Conservation (phyloP, 768 basidiomycete species). For the Collybia sordida region DNA sequence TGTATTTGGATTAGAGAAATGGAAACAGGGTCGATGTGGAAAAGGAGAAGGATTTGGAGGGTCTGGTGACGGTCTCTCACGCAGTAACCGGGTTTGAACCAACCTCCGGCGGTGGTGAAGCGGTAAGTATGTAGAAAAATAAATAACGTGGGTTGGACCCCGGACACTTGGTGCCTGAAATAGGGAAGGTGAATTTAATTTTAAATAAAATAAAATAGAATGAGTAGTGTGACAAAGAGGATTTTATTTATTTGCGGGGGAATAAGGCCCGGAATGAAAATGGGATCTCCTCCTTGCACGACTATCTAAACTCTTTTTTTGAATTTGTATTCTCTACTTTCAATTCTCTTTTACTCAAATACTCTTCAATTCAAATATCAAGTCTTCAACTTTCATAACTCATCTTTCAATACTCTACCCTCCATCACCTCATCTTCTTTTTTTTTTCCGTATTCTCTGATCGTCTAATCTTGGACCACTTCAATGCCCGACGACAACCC, state of each 20-base stretch:
- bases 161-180: constrained; percentile 12
- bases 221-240: background rate
- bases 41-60: background rate
- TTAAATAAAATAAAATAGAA: too few relatives aligned
- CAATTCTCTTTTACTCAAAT: constrained; percentile 1
- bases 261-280: background rate
- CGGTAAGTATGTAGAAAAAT: constrained; percentile 7
- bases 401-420: constrained; percentile 3
- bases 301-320: too few relatives aligned
- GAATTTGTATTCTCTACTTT: constrained; percentile 11
- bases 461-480: constrained; percentile 17
- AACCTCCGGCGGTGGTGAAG: constrained; percentile 15
- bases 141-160: constrained; percentile 12
- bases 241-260: too few relatives aligned
- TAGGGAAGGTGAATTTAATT: constrained; percentile 2
- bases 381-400: background rate
- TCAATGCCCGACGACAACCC: constrained; percentile 38
- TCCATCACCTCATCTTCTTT: constrained; percentile 9
- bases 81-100: constrained; percentile 13
- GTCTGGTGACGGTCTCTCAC: constrained; percentile 13
- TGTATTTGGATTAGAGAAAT: background rate
- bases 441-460: constrained; percentile 8
- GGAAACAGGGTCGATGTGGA: background rate
- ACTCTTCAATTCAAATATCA: background rate
- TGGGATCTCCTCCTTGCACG: too few relatives aligned